phyloP scores from a whole-genome alignment of 305 asterid genomes.

The Rubia tinctorum region DNA sequence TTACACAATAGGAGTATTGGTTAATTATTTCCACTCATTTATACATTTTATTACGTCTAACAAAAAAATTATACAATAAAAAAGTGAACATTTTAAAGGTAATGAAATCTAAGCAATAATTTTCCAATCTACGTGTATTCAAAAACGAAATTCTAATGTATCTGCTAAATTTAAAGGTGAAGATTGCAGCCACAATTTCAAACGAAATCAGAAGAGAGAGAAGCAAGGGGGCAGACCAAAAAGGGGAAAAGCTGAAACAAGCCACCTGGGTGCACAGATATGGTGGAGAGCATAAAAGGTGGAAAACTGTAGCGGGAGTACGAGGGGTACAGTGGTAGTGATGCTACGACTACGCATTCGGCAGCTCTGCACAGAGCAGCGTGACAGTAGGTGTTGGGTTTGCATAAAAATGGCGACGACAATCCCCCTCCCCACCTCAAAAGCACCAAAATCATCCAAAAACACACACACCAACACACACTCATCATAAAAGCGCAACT shows the following conservation, averaged over 20 bases:
- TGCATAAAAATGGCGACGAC: constrained; percentile 20
- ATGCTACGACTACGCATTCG: neutral
- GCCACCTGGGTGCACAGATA: constrained; percentile 12
- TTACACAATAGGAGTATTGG: no score
- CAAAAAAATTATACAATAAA: no score
- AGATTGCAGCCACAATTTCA: neutral
- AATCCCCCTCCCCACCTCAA: neutral
- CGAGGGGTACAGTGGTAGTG: constrained; percentile 1
- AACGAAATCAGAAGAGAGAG: constrained; percentile 1
- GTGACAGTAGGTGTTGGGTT: constrained; percentile 16
- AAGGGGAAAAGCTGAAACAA: neutral
- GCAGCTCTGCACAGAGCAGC: neutral
- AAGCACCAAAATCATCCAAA: constrained; percentile 7
- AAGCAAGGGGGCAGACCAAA: neutral
- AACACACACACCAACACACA: neutral
- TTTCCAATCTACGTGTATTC: neutral
- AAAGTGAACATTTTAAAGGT: neutral
- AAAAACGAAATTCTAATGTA: neutral
- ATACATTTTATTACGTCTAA: no score
- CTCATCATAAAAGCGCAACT: neutral
- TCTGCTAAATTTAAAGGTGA: neutral
- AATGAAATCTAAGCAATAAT: no score
- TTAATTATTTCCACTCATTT: no score
- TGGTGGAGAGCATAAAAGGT: constrained; percentile 10
- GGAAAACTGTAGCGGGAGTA: neutral